Percentiles rank a stretch among this genome's conserved stretches.
These are phyloP conservation scores for Pyricularia sp. DNA, from an alignment of 2,329 filamentous ascomycete genomes.

Conservation along the genomic window DNA sequence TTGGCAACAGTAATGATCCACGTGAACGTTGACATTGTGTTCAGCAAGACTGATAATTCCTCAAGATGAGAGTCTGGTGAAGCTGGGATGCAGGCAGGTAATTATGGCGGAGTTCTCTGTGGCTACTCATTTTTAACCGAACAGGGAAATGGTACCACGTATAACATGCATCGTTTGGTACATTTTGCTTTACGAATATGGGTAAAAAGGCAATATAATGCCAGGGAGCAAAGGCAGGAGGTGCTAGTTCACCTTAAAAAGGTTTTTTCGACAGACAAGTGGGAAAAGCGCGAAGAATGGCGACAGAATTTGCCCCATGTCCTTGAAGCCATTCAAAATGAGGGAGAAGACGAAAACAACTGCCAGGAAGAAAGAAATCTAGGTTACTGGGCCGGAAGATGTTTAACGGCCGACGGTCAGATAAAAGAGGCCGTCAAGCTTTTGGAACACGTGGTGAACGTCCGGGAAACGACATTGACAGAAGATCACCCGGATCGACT, in stretches of 20 bases:
- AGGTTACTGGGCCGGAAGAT: neutral
- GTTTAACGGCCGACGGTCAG: neutral
- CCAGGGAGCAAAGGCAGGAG: constrained; percentile 3
- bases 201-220: constrained; percentile 12
- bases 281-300: constrained; percentile 13
- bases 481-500: neutral
- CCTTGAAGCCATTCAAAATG: constrained; percentile 13
- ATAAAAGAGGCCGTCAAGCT: neutral
- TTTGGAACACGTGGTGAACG: neutral
- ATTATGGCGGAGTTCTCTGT: no score
- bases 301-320: constrained; percentile 19
- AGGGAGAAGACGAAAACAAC: neutral
- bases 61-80: no score
- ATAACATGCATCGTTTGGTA: constrained; percentile 28
- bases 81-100: no score
- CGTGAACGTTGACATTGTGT: no score
- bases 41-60: no score
- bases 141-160: no score
- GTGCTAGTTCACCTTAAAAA: constrained; percentile 8
- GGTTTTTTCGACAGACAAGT: constrained; percentile 9
- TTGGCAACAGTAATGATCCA: no score
- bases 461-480: neutral
- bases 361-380: constrained; percentile 7
- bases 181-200: constrained; percentile 21
- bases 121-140: no score